Conservation (phyloP, 768 basidiomycete species). For the Cantharellus cinnabarinus region DNA sequence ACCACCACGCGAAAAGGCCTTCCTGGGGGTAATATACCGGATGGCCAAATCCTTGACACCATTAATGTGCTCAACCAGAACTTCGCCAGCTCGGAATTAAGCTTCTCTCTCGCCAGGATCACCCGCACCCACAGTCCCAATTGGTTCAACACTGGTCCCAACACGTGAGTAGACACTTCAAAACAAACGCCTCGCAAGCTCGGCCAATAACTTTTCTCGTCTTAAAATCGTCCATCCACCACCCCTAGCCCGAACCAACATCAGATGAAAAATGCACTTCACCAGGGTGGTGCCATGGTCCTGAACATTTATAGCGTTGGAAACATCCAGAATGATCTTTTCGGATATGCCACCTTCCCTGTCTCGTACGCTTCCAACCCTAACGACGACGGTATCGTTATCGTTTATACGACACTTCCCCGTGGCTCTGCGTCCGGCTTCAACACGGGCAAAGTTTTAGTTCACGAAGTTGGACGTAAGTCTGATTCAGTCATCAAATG, state of each 20-base stretch:
- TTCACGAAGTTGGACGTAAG: constrained; percentile 24
- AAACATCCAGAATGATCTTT: constrained; percentile 11
- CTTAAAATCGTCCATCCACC: not conserved
- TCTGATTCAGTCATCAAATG: constrained; percentile 17
- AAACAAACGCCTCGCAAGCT: too few species aligned
- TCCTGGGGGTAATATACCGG: not conserved
- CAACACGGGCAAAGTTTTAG: constrained; percentile 15
- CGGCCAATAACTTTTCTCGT: too few species aligned
- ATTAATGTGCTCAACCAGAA: constrained; percentile 10
- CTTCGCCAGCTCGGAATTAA: constrained; percentile 9
- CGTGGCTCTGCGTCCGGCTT: constrained; percentile 10
- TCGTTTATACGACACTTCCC: constrained; percentile 17
- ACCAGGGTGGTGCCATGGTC: constrained; percentile 12
- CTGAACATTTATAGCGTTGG: constrained; percentile 22
- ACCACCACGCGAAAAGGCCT: not conserved
- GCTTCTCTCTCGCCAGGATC: constrained; percentile 9
- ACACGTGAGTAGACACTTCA: too few species aligned
- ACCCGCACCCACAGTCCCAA: constrained; percentile 10
- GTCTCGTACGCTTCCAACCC: constrained; percentile 14
- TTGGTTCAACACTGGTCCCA: constrained; percentile 11
- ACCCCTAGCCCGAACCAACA: constrained; percentile 16
- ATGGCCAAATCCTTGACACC: constrained; percentile 8
- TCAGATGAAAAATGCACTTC: constrained; percentile 21
- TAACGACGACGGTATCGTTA: constrained; percentile 21
- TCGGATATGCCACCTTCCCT: constrained; percentile 24